These are phyloP conservation scores for Diaporthe citri DNA, from an alignment of 2,329 filamentous ascomycete species.

Conservation along the genomic window DNA sequence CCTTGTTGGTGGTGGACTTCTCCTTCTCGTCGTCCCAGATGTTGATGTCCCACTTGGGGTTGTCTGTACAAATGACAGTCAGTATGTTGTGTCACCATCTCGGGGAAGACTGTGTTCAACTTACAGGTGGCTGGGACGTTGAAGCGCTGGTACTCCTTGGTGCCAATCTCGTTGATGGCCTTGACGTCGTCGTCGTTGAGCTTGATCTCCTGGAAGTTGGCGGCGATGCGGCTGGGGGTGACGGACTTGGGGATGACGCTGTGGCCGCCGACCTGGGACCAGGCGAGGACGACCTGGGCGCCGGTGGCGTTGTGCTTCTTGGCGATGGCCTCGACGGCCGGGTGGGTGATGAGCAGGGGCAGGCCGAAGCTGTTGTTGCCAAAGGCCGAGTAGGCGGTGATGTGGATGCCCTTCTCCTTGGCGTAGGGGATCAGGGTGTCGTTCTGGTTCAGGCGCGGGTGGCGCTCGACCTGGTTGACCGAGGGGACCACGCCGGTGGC, in stretches of 20 bases:
- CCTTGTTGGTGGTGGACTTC: slow-evolving; percentile 61
- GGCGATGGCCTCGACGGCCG: slow-evolving; percentile 68
- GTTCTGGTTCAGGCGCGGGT: slow-evolving; percentile 70
- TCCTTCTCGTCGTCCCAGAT: slow-evolving; percentile 68
- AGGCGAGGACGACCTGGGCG: slow-evolving; percentile 66
- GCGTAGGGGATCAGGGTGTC: slow-evolving; percentile 71
- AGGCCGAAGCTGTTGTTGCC: slow-evolving; percentile 59
- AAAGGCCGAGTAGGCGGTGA: slow-evolving; percentile 74
- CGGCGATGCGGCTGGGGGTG: slow-evolving; percentile 74
- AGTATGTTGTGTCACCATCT: too few relatives aligned
- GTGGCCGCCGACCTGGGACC: slow-evolving; percentile 71
- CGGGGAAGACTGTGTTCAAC: too few relatives aligned
- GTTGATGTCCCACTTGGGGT: slow-evolving; percentile 68
- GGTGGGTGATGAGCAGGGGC: slow-evolving; percentile 69
- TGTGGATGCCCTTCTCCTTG: slow-evolving; percentile 73
- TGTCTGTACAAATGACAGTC: slow-evolving; percentile 50
- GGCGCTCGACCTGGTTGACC: slow-evolving; percentile 78
- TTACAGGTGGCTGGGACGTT: slow-evolving; percentile 60
- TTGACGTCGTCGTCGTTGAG: slow-evolving; percentile 69
- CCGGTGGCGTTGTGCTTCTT: slow-evolving; percentile 60
- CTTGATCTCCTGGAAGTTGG: slow-evolving; percentile 78
- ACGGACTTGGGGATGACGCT: slow-evolving; percentile 83
- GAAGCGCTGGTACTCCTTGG: slow-evolving; percentile 58
- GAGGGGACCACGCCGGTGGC: slow-evolving; percentile 70
- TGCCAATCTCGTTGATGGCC: slow-evolving; percentile 72